Evolutionary conservation across 2,329 filamentous ascomycete genomes (phyloP).

Genomic region (Didymella keratinophila): DNA sequence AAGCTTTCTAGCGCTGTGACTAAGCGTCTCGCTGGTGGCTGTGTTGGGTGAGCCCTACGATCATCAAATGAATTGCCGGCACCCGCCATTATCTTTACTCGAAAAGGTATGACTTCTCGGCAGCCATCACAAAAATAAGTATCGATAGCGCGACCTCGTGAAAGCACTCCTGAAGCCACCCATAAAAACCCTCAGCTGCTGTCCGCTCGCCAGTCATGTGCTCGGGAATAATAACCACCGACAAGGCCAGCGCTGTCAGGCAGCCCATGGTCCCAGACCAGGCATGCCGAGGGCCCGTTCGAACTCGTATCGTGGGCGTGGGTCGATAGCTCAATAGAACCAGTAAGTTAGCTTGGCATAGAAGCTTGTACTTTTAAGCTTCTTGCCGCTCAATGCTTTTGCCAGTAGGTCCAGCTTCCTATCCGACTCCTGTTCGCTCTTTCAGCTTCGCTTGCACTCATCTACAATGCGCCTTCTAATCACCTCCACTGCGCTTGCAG

Average conservation of each 20-base stretch:
- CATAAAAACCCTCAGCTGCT: not conserved
- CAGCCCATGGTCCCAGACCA: not conserved
- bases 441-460: not conserved
- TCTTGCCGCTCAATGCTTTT: not conserved
- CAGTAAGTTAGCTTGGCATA: not conserved
- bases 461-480: constrained; percentile 7
- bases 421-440: constrained; percentile 1
- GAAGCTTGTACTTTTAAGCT: constrained; percentile 2
- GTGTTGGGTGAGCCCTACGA: not conserved
- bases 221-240: not conserved
- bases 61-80: not conserved
- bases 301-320: not conserved
- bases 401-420: not conserved
- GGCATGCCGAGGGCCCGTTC: not conserved
- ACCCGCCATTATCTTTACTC: not conserved
- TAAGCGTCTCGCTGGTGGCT: not conserved
- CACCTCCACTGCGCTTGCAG: constrained; percentile 6
- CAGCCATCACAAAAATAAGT: not conserved
- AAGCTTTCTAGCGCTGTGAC: constrained; percentile 3
- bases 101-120: not conserved
- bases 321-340: not conserved
- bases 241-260: not conserved
- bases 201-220: not conserved
- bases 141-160: constrained; percentile 1
- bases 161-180: not conserved